Conservation (phyloP, 345 rosid genomes). For the Eucalyptus pumila region DNA sequence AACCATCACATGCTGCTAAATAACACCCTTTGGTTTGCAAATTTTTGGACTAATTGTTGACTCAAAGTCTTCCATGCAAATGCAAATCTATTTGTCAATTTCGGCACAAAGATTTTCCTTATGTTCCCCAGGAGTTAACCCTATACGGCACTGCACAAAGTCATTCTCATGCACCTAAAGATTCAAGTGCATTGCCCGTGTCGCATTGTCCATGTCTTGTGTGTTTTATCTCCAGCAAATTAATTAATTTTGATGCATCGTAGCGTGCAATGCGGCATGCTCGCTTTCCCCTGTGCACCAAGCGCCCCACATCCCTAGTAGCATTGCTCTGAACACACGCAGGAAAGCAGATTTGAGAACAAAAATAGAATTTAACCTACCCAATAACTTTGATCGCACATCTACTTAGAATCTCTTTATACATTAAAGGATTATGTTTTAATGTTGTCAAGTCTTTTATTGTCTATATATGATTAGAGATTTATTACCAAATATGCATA, state of each 20-base stretch:
- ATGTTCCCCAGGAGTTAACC: neutral
- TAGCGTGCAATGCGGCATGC: neutral
- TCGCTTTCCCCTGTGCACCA: neutral
- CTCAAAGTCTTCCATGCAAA: neutral
- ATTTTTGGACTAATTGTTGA: neutral
- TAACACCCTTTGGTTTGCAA: neutral
- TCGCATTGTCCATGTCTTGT: too few species aligned
- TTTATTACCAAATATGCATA: neutral
- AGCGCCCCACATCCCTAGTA: neutral
- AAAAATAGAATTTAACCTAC: neutral
- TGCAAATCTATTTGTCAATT: neutral
- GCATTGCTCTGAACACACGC: neutral
- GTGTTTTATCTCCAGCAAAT: neutral
- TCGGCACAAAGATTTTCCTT: neutral
- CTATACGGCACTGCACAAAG: neutral
- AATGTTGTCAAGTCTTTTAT: too few species aligned
- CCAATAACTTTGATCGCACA: neutral
- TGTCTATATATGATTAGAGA: neutral
- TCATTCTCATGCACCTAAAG: neutral
- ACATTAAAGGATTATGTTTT: neutral
- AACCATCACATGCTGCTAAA: neutral
- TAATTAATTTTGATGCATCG: neutral
- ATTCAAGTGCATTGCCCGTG: too few species aligned
- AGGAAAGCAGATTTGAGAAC: neutral
- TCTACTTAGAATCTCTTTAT: neutral